Conservation (phyloP, 164 flowering plant genomes). For the Magnolia sinica region DNA sequence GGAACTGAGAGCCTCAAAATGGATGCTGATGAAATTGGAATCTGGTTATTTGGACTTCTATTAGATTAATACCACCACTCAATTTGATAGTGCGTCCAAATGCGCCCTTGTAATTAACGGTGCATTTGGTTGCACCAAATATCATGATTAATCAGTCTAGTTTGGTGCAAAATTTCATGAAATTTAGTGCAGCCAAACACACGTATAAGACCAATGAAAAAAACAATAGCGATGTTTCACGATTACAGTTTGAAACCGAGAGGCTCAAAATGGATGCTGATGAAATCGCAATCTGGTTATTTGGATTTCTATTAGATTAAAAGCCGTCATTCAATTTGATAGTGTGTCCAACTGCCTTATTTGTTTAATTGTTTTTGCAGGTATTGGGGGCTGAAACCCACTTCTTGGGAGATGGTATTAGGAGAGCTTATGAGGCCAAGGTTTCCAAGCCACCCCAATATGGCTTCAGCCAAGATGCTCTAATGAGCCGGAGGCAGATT, state of each 20-base stretch:
- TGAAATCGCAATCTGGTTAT: neutral
- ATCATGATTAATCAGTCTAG: neutral
- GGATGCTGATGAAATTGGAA: too few relatives aligned
- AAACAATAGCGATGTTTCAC: too few relatives aligned
- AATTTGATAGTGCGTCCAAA: neutral
- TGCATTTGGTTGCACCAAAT: neutral
- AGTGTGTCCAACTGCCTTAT: neutral
- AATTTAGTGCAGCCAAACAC: neutral
- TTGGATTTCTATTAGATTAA: neutral
- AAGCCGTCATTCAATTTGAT: neutral
- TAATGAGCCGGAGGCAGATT: conserved; percentile 71
- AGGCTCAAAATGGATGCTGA: neutral
- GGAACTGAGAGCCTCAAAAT: too few relatives aligned
- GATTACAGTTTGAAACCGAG: neutral
- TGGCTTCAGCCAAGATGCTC: conserved; percentile 75
- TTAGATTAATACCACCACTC: too few relatives aligned
- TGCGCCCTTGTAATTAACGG: neutral
- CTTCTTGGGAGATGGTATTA: conserved; percentile 83
- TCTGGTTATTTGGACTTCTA: too few relatives aligned
- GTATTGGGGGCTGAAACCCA: conserved; percentile 79
- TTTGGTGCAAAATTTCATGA: neutral
- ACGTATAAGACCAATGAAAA: too few relatives aligned
- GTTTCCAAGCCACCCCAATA: conserved; percentile 80
- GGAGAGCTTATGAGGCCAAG: conserved; percentile 77
- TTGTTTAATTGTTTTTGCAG: conserved; percentile 8